Base-by-base conservation (phyloP, 495 filamentous ascomycete genomes). In the Penicillium mononematosum region DNA sequence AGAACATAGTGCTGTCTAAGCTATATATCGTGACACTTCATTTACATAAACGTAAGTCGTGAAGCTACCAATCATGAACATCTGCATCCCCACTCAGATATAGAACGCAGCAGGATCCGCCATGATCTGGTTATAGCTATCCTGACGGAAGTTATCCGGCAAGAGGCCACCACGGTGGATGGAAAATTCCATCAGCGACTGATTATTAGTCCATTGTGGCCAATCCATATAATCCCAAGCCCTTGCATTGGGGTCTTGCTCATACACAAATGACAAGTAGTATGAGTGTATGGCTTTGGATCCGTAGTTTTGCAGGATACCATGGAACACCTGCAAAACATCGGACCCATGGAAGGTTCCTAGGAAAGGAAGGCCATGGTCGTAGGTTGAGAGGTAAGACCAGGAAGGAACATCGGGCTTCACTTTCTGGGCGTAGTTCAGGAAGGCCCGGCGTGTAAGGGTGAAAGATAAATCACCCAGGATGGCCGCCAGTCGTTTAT, bases 401-500 rank as follows among this genome's bases (percentile, higher is more conserved):
- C 88, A 92, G 14, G 71, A 71, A 0, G 81, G 81, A 3, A 89
- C 81, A 29, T 74, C 54, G 0, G 85, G 83, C 29, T 82, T 80
- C 24, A 69, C 74, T 3, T 72, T 41, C 0, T 51, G 45, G 2
- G 79, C 64, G 1, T 49, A 34, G 9, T 76, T 64, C 34, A 91
- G 76, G 65, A 86, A 83, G 2, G 71, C 52, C 11, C 88, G 80
- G 1, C 88, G 81, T 2, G 80, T 82, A 1, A 89, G 72, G 1
- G 83, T 90, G 62, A 88, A 89, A 22, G 80, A 79, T 1, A 85
- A 63, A 58, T 91, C 88, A 25, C 88, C 88, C 0, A 91, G 75
- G 45, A 91, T 85, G n/a, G 88, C 87, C 1, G 88, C 84, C 0
- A 90, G 74, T 3, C 87, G 85, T 68, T 92, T 92, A 77, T 83